Base-by-base conservation (phyloP, 768 basidiomycete genomes). In the Guyanaporus albipodus region DNA sequence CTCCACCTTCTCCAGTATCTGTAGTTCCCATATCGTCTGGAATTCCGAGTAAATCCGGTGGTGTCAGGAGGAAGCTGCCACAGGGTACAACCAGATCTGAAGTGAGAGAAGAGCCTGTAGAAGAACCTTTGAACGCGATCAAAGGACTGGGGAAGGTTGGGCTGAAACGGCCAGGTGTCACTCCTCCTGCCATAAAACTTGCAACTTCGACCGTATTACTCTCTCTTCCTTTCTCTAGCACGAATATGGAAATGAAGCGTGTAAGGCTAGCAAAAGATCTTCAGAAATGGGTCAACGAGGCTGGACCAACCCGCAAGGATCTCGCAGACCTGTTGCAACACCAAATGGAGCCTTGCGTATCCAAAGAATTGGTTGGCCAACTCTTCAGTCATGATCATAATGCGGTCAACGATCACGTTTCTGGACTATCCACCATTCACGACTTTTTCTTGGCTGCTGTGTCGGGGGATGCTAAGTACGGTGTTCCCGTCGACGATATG, bases 321-420 rank as follows among this genome's bases (percentile, higher is more conserved):
- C 75, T 97, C 12, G 79, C 85, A 29, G 95, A 97, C 33, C 69
- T 83, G 11, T 71, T 98, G 38, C 87, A 91, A 56, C 80, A 76
- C 53, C 96, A 99, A 67, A 97, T 98, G 92, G 92, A 94, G 55
- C 76, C 83, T 8, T 78, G 87, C 58, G 75, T 79, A 6, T 86
- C 87, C 4, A 82, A 85, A 50, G 87, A 93, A 2, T 68, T 98
- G 3, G 65, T 87, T 11, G 67, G 78, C 5, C 80, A 80, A 23
- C 73, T 99, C 23, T 99, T 97, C 72, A 97, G 95, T 60, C 89
- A 87, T 50, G 96, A 96, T 57, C 96, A 97, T 64, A 90, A 87
- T 54, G 91, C 93, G 6, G 85, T 97, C 53, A 94, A 91, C 57
- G 96, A 98, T 63, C 84, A 88, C 58, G 76, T 95, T 43, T 72